Conservation (phyloP, 768 basidiomycete genomes). For the Boletus subparvulus region DNA sequence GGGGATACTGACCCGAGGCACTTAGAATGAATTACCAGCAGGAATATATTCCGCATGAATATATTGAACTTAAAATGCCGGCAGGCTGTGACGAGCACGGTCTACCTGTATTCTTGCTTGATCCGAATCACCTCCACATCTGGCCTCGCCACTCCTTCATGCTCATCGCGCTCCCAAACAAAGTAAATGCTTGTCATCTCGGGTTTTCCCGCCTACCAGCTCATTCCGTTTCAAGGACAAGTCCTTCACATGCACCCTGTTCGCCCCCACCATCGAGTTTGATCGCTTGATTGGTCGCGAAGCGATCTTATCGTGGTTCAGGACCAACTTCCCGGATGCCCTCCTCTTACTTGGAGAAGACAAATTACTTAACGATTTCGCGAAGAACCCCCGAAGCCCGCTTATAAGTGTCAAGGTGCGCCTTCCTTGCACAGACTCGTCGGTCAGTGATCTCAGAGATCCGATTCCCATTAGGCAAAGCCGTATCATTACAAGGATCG, state of each 20-base stretch:
- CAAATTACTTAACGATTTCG: conserved; percentile 72
- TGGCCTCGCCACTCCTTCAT: conserved; percentile 99
- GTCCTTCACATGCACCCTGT: conserved; percentile 96
- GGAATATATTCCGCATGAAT: conserved; percentile 93
- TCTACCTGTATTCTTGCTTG: conserved; percentile 73
- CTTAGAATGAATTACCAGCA: conserved; percentile 92
- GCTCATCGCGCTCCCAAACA: conserved; percentile 97
- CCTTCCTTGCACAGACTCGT: conserved; percentile 23
- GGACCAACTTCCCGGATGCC: conserved; percentile 84
- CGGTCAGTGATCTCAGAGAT: conserved; percentile 18
- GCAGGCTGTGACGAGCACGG: conserved; percentile 63
- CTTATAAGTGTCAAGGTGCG: conserved; percentile 91
- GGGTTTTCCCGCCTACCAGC: conserved; percentile 26
- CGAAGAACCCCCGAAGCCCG: conserved; percentile 81
- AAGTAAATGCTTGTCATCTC: conserved; percentile 51
- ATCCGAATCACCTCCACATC: conserved; percentile 96
- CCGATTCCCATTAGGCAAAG: conserved; percentile 51
- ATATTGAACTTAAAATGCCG: conserved; percentile 95
- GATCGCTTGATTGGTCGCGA: conserved; percentile 63
- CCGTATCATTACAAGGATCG: conserved; percentile 92
- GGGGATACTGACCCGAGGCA: conserved; percentile 18
- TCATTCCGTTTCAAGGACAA: conserved; percentile 64
- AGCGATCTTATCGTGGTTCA: conserved; percentile 71
- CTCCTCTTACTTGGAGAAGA: conserved; percentile 81
- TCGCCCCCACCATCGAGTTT: conserved; percentile 79